phyloP scores from a whole-genome alignment of 139 green algal species.

The Chlamydomonas sp. region DNA sequence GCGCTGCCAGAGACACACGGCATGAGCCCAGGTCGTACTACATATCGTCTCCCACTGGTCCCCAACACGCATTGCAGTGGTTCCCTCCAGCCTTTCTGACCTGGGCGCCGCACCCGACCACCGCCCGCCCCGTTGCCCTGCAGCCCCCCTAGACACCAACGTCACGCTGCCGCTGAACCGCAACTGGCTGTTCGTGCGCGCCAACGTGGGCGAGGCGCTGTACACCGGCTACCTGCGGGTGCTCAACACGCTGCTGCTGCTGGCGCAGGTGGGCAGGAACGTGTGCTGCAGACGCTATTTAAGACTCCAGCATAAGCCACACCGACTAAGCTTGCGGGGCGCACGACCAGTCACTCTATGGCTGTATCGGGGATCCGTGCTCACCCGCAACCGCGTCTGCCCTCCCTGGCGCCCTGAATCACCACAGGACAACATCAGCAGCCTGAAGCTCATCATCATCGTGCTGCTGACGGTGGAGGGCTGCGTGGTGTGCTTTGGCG shows the following conservation, averaged over 20 bases:
- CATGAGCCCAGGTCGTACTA: no score
- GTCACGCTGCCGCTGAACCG: slow-evolving; percentile 32
- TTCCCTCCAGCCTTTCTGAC: no score
- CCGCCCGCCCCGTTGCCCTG: neutral
- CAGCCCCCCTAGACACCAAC: neutral
- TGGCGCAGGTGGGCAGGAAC: slow-evolving; percentile 4
- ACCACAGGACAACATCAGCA: slow-evolving; percentile 25
- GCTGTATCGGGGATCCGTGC: no score
- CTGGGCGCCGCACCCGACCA: neutral
- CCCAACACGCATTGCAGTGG: no score
- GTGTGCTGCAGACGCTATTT: neutral
- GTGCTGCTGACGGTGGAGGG: slow-evolving; percentile 53
- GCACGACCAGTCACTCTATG: no score
- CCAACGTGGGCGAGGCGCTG: slow-evolving; percentile 39
- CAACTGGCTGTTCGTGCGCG: slow-evolving; percentile 48
- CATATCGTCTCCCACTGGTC: no score
- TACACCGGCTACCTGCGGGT: slow-evolving; percentile 37
- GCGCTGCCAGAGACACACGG: no score
- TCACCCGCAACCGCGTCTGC: no score
- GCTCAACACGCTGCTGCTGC: slow-evolving; percentile 43
- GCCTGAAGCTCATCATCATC: slow-evolving; percentile 43
- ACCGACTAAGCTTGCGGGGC: no score
- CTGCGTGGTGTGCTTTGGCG: slow-evolving; percentile 15
- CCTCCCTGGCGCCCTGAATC: neutral
- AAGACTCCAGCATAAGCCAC: no score